These are phyloP conservation scores for Nepenthes mirabilis DNA, from an alignment of 148 eudicot genomes.

Conservation along the genomic window DNA sequence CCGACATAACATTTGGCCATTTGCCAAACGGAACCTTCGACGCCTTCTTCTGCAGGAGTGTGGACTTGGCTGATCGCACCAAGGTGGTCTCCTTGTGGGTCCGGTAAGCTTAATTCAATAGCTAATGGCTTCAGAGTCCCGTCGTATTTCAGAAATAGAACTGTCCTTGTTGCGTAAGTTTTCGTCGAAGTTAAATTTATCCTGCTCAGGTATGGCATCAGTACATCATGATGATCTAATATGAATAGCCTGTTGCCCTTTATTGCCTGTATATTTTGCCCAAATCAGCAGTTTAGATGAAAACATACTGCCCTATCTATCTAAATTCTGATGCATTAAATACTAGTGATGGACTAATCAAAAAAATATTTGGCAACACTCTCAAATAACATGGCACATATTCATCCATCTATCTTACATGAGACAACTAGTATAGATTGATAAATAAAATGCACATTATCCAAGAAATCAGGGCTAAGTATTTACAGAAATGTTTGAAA, in stretches of 20 bases:
- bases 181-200: constrained; percentile 62
- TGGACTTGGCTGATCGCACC: constrained; percentile 61
- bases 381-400: too few species aligned
- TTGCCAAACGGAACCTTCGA: constrained; percentile 69
- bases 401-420: too few species aligned
- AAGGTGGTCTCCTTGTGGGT: constrained; percentile 43
- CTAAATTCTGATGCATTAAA: too few species aligned
- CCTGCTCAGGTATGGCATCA: constrained; percentile 66
- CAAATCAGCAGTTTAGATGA: background rate
- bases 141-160: constrained; percentile 59
- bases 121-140: constrained; percentile 81
- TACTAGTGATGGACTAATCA: too few species aligned
- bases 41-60: constrained; percentile 52
- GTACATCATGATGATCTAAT: constrained; percentile 69
- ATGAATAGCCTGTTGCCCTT: constrained; percentile 52
- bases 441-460: too few species aligned
- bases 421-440: too few species aligned
- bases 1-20: constrained; percentile 88
- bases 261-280: constrained; percentile 36
- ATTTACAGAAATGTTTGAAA: too few species aligned
- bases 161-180: constrained; percentile 67
- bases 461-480: too few species aligned
- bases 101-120: constrained; percentile 78
- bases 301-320: background rate
- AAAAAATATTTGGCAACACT: too few species aligned